Percentiles rank a stretch among this genome's conserved stretches.
phyloP scores from a whole-genome alignment of 805 yeast species.

The Zygotorulaspora danielsina region DNA sequence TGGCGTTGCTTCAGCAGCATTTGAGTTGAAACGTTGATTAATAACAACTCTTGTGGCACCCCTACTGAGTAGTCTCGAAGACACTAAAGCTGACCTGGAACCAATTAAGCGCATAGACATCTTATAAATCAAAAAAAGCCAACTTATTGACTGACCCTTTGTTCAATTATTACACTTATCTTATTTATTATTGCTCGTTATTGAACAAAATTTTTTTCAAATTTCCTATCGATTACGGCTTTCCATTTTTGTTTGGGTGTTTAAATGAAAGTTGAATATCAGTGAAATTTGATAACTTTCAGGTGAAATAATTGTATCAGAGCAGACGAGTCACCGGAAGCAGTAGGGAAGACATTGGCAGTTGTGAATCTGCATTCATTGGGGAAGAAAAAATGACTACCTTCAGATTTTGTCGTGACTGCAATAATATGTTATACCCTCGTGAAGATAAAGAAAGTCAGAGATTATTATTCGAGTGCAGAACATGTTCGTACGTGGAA shows the following conservation, averaged over 20 bases:
- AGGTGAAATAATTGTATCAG: neutral
- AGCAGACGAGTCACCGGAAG: neutral
- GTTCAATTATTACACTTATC: neutral
- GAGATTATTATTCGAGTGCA: slow-evolving; percentile 79
- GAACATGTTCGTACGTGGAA: slow-evolving; percentile 92
- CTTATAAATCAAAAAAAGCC: neutral
- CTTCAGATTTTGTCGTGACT: slow-evolving; percentile 92
- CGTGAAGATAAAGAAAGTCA: slow-evolving; percentile 79
- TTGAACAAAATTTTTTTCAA: slow-evolving; percentile 1
- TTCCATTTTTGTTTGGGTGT: slow-evolving; percentile 1
- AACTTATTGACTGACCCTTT: neutral
- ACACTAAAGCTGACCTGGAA: slow-evolving; percentile 14
- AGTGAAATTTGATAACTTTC: neutral
- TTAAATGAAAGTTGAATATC: neutral
- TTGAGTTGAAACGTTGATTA: slow-evolving; percentile 45
- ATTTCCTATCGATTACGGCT: neutral
- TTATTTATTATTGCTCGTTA: neutral
- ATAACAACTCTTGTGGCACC: slow-evolving; percentile 16
- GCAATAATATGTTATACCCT: slow-evolving; percentile 97
- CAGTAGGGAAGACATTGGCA: neutral
- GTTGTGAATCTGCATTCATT: too few relatives aligned
- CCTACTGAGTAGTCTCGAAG: slow-evolving; percentile 12
- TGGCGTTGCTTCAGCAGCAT: slow-evolving; percentile 51
- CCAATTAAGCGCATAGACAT: slow-evolving; percentile 24
- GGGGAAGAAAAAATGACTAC: slow-evolving; percentile 82